Evolutionary conservation across 192 early-diverging fungal species (phyloP).

Genomic region (Chytriomyces sp.): DNA sequence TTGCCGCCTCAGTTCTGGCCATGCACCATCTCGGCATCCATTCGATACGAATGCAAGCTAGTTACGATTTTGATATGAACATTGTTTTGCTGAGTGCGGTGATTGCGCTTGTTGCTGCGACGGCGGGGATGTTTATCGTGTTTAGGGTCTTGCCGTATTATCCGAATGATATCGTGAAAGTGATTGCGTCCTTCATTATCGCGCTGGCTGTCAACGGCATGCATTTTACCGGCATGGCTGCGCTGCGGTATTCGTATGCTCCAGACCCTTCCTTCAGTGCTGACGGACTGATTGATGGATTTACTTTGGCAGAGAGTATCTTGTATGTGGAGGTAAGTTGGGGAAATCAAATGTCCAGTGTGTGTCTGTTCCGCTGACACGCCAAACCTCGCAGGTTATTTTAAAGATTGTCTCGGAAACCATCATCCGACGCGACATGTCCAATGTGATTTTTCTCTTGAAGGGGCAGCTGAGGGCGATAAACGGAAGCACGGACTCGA

Average conservation of each 20-base stretch:
- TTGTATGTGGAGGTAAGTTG: slow-evolving; percentile 15
- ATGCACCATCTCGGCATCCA: slow-evolving; percentile 25
- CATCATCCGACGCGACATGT: slow-evolving; percentile 1
- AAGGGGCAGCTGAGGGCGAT: too few species aligned
- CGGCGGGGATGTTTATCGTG: slow-evolving; percentile 22
- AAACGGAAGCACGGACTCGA: too few species aligned
- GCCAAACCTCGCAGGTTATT: neutral
- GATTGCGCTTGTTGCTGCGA: slow-evolving; percentile 19
- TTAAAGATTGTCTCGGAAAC: slow-evolving; percentile 13
- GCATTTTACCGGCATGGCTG: slow-evolving; percentile 26
- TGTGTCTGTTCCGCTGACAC: neutral
- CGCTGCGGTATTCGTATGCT: neutral
- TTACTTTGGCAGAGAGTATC: neutral
- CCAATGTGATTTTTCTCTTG: slow-evolving; percentile 22
- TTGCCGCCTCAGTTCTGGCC: slow-evolving; percentile 11
- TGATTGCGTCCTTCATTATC: slow-evolving; percentile 10
- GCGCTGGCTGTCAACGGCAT: slow-evolving; percentile 20
- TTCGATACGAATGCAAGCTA: slow-evolving; percentile 18
- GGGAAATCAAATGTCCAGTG: neutral
- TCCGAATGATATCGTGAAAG: slow-evolving; percentile 4
- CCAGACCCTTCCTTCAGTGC: slow-evolving; percentile 1
- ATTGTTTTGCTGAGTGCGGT: slow-evolving; percentile 5
- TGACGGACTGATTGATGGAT: neutral
- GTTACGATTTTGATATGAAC: neutral
- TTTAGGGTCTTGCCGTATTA: slow-evolving; percentile 18